Evolutionary conservation across 768 basidiomycete genomes (phyloP), one percentile per base, ranked within the genome.

Genomic region (Lactarius tabidus): DNA sequence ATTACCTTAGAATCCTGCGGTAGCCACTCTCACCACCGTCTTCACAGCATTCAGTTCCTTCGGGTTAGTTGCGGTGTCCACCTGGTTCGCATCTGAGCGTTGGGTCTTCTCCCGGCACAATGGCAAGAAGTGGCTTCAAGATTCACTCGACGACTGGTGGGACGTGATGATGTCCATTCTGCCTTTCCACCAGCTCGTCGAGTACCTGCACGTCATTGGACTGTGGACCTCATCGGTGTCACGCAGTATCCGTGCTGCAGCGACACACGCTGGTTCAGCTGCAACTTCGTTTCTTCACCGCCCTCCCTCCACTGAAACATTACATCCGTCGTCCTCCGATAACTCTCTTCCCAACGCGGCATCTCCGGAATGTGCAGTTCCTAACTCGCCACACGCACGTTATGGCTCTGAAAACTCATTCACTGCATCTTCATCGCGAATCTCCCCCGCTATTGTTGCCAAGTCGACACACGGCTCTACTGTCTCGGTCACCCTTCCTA

Each of bases 11-110:
- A 77, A 82, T 36, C 70, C 68, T 17, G 76, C 87, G 41, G 90
- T 89, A 1, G 87, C 85, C 28, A 86, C 84, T 0, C 79, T 91
- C 64, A 91, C 90, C 20, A 88, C 90, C 8, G 84, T 92, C 38
- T 83, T 92, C 69, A 92, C 90, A 38, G 80, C 85, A 3, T 85
- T 88, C 73, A 89, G 88, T 15, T 86, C 84, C 14, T 87, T 89
- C 69, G 88, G 88, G 55, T 81, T 90, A 14, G 76, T 81, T 12
- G 87, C 88, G 3, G 89, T 90, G 8, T 89, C 88, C 0, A 76
- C 83, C 1, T 91, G 89, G 89, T 88, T 90, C 71, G 84, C 85
- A 15, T 86, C 84, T 5, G 89, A 90, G 71, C 82, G 85, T 12
- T 87, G 82, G 80, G 80, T 84, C 17, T 90, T 84, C 75, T 75